phyloP scores from a whole-genome alignment of 306 rosid genomes.

The Prunus davidiana region DNA sequence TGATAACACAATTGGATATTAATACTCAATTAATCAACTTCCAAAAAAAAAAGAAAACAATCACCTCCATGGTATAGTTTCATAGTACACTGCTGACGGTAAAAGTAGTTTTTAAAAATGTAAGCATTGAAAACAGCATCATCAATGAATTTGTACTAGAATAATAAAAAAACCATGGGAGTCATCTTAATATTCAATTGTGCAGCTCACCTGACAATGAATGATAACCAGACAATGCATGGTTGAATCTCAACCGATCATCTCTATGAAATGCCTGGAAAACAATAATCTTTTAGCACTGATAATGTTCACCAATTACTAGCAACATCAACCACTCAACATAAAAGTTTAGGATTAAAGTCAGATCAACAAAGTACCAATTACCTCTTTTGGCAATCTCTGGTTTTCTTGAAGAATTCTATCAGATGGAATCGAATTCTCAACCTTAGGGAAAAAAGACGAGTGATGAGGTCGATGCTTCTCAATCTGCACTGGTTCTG shows the following conservation, averaged over 20 bases:
- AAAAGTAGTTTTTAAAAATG: background rate
- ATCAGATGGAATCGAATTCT: conserved; percentile 63
- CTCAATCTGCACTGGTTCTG: conserved; percentile 66
- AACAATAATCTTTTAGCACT: conserved; percentile 17
- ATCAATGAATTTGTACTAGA: background rate
- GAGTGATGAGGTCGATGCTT: conserved; percentile 71
- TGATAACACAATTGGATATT: background rate
- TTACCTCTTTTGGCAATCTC: conserved; percentile 81
- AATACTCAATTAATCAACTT: background rate
- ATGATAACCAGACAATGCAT: conserved; percentile 50
- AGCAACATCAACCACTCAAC: conserved; percentile 13
- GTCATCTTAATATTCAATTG: conserved; percentile 16
- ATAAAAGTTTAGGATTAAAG: conserved; percentile 18
- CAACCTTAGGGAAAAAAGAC: conserved; percentile 71
- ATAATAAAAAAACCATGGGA: background rate
- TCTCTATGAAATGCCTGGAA: conserved; percentile 83
- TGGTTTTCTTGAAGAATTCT: conserved; percentile 70
- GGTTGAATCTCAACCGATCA: conserved; percentile 75
- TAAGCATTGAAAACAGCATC: background rate
- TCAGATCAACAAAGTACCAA: conserved; percentile 20
- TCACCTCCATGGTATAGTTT: background rate
- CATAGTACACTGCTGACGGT: background rate
- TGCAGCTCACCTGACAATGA: conserved; percentile 68
- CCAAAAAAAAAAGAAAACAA: background rate
- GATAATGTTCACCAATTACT: conserved; percentile 14